phyloP scores from a whole-genome alignment of 2,329 filamentous ascomycete genomes.

The Talaromyces albobiverticillius region DNA sequence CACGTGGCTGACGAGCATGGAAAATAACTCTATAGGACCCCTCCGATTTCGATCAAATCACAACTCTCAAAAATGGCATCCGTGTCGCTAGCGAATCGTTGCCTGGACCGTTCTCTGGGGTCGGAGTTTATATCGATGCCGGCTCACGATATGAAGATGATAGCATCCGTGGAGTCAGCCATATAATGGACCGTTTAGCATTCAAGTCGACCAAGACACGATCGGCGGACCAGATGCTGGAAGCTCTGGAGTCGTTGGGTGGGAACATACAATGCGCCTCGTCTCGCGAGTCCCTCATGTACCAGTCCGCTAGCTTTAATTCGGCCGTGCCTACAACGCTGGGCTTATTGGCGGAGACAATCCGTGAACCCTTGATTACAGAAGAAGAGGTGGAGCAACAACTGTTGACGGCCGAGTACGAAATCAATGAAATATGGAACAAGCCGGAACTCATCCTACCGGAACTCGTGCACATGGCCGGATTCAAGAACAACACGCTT shows the following conservation, averaged over 20 bases:
- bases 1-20: background rate
- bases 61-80: constrained; percentile 85
- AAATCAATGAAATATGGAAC: constrained; percentile 95
- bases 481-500: constrained; percentile 92
- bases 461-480: constrained; percentile 91
- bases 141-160: constrained; percentile 91
- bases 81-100: constrained; percentile 93
- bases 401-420: constrained; percentile 87
- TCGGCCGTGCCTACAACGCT: constrained; percentile 79
- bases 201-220: constrained; percentile 81
- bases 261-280: constrained; percentile 97
- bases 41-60: constrained; percentile 81
- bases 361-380: constrained; percentile 79
- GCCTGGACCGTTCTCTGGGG: constrained; percentile 88
- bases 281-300: constrained; percentile 95
- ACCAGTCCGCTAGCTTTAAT: constrained; percentile 98
- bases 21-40: constrained; percentile 63
- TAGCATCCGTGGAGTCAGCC: constrained; percentile 81
- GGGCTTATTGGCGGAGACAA: constrained; percentile 85
- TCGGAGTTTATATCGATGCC: constrained; percentile 93
- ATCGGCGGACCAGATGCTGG: constrained; percentile 79
- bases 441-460: constrained; percentile 95
- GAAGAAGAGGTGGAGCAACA: constrained; percentile 84
- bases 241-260: constrained; percentile 80
- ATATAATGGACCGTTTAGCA: constrained; percentile 91